These are phyloP conservation scores for Aspergillus alliaceus DNA, from an alignment of 2,329 filamentous ascomycete species.

Conservation along the genomic window DNA sequence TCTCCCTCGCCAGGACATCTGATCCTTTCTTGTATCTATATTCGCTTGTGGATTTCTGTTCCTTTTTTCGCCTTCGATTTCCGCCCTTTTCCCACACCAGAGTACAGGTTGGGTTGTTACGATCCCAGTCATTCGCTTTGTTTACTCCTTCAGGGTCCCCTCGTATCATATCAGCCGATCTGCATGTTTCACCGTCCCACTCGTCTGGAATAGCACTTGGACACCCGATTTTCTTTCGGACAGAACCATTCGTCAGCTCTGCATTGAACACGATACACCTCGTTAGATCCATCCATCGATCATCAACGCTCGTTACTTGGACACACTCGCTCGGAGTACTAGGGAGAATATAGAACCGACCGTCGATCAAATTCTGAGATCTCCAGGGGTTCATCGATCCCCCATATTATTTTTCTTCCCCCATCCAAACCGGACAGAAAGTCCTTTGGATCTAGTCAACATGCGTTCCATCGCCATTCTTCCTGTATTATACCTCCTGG, in stretches of 20 bases:
- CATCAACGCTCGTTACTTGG: slow-evolving; percentile 7
- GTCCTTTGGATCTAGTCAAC: slow-evolving; percentile 9
- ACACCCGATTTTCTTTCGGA: background rate
- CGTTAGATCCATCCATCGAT: background rate
- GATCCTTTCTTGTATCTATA: background rate
- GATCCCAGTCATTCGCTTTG: slow-evolving; percentile 24
- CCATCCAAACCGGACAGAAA: background rate
- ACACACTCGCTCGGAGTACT: background rate
- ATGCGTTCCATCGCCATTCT: slow-evolving; percentile 36
- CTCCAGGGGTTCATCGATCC: slow-evolving; percentile 8
- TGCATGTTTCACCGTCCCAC: slow-evolving; percentile 20
- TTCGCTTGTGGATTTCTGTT: background rate
- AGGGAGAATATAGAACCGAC: background rate
- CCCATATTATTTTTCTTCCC: background rate
- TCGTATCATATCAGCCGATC: slow-evolving; percentile 18
- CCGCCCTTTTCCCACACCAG: background rate
- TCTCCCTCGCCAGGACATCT: background rate
- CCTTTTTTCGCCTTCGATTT: background rate
- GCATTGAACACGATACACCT: background rate
- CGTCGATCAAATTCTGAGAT: background rate
- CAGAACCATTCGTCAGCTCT: background rate
- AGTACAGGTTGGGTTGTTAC: background rate
- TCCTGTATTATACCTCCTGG: slow-evolving; percentile 33
- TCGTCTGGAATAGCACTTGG: slow-evolving; percentile 9
- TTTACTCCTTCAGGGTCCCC: slow-evolving; percentile 19